A percentile compares a stretch with the other conserved stretches of the same genome.
These are phyloP conservation scores for Physcomitrium patens DNA, from an alignment of 225 moss, liverwort and hornwort species.

Conservation along the genomic window DNA sequence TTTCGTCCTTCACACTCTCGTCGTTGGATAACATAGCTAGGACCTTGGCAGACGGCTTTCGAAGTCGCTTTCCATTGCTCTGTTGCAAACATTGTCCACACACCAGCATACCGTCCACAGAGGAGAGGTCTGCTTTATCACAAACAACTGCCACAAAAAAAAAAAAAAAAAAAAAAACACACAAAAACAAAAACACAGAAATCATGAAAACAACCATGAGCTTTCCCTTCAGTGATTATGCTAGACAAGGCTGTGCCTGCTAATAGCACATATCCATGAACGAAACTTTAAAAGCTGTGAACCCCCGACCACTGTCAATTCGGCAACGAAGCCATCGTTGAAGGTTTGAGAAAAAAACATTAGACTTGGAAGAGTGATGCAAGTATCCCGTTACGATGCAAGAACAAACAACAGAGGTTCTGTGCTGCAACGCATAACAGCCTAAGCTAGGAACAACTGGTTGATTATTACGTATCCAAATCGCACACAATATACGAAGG, in stretches of 20 bases:
- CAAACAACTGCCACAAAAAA: slow-evolving; percentile 53
- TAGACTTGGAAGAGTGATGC: too few species aligned
- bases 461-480: background rate
- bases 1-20: slow-evolving; percentile 40
- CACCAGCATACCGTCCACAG: slow-evolving; percentile 56
- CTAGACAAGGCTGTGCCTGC: background rate
- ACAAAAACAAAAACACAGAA: too few species aligned
- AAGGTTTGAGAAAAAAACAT: too few species aligned
- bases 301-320: background rate
- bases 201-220: slow-evolving; percentile 9
- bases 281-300: background rate
- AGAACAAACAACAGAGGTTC: slow-evolving; percentile 11
- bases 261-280: background rate
- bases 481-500: background rate
- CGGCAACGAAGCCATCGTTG: too few species aligned
- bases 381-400: background rate
- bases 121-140: slow-evolving; percentile 49
- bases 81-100: slow-evolving; percentile 49
- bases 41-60: slow-evolving; percentile 60
- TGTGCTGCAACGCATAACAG: background rate
- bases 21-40: slow-evolving; percentile 48
- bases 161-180: too few species aligned
- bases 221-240: slow-evolving; percentile 15
- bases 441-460: background rate
- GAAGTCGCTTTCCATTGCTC: slow-evolving; percentile 54